These are phyloP conservation scores for Thermochaetoides thermophila DNA, from an alignment of 495 filamentous ascomycete genomes.

Conservation along the genomic window DNA sequence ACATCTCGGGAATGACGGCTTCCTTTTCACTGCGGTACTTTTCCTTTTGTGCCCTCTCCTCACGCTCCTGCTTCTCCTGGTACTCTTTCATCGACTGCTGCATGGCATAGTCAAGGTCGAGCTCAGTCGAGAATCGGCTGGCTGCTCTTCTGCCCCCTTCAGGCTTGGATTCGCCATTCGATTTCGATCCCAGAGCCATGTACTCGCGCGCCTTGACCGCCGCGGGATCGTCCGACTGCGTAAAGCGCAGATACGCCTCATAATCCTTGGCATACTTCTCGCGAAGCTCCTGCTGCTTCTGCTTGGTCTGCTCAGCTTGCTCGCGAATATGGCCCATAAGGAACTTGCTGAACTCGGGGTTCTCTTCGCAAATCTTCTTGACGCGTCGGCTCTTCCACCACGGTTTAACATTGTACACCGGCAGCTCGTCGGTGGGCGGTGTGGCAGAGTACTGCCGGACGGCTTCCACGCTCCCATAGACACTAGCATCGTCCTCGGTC, in stretches of 20 bases:
- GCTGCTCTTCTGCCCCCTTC: constrained; percentile 41
- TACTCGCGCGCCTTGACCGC: constrained; percentile 31
- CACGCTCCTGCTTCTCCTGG: constrained; percentile 56
- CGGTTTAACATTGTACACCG: constrained; percentile 23
- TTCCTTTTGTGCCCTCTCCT: constrained; percentile 52
- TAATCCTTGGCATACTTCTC: constrained; percentile 25
- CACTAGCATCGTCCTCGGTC: constrained; percentile 46
- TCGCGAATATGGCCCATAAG: constrained; percentile 17
- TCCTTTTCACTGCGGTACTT: constrained; percentile 69
- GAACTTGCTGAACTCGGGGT: constrained; percentile 20
- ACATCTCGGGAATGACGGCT: constrained; percentile 70
- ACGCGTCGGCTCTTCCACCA: constrained; percentile 29
- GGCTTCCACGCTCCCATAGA: constrained; percentile 35
- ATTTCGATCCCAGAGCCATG: constrained; percentile 17
- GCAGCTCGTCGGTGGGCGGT: constrained; percentile 33
- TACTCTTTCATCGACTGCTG: constrained; percentile 62
- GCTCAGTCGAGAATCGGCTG: constrained; percentile 46
- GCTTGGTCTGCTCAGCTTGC: constrained; percentile 7
- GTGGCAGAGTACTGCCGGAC: constrained; percentile 33
- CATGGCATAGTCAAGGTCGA: constrained; percentile 62
- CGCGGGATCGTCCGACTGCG: constrained; percentile 34
- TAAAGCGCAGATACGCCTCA: constrained; percentile 34
- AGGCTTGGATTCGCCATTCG: constrained; percentile 35
- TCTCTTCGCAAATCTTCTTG: constrained; percentile 15
- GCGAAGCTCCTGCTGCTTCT: constrained; percentile 18